Evolutionary conservation across 805 yeast genomes (phyloP).

Genomic region (Pichia eremophila): DNA sequence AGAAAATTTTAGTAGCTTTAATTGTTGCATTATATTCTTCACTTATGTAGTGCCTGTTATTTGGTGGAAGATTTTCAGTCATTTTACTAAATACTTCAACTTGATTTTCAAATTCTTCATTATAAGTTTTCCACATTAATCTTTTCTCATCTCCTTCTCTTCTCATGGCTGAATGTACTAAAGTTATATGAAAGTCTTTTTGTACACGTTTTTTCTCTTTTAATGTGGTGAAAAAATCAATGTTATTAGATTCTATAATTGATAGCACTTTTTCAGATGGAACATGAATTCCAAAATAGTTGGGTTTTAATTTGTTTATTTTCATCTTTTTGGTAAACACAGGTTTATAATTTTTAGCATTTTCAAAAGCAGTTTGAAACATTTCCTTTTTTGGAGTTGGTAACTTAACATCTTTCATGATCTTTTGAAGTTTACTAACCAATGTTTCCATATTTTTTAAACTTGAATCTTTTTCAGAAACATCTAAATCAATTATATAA

Average conservation of each 20-base stretch:
- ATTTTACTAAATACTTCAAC: background rate
- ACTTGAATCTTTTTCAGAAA: conserved; percentile 34
- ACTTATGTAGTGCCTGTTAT: conserved; percentile 10
- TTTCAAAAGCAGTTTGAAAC: conserved; percentile 37
- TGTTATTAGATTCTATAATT: background rate
- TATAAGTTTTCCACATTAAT: conserved; percentile 14
- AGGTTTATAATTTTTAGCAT: conserved; percentile 50
- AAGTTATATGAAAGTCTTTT: conserved; percentile 55
- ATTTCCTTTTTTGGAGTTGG: conserved; percentile 32
- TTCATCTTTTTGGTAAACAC: conserved; percentile 29
- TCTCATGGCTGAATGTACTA: conserved; percentile 36
- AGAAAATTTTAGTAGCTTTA: conserved; percentile 34
- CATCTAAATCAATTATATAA: conserved; percentile 47
- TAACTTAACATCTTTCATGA: conserved; percentile 35
- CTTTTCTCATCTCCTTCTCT: conserved; percentile 9
- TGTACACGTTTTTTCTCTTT: conserved; percentile 34
- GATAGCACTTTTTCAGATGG: conserved; percentile 4
- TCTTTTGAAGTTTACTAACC: conserved; percentile 27
- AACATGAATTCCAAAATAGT: conserved; percentile 38
- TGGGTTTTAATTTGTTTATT: conserved; percentile 21
- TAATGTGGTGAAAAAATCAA: conserved; percentile 13
- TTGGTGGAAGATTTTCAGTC: conserved; percentile 2
- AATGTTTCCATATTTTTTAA: conserved; percentile 39
- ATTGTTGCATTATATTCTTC: conserved; percentile 28
- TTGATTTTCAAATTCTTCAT: background rate